Conservation (phyloP, 2,329 filamentous ascomycete genomes). For the Sclerotinia spermophila region DNA sequence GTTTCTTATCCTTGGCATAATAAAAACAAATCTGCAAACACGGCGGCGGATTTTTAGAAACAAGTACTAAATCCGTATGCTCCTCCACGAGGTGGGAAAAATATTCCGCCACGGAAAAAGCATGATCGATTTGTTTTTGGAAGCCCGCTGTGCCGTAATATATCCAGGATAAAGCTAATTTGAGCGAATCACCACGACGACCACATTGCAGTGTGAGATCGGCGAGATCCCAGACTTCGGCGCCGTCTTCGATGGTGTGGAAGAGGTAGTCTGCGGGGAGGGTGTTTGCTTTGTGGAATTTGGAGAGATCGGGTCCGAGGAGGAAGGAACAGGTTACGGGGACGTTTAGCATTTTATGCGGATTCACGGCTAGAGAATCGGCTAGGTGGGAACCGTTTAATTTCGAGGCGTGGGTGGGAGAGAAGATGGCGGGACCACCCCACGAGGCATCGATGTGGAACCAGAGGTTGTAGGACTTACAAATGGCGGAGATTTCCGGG, state of each 20-base stretch:
- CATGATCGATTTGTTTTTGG: conserved; percentile 63
- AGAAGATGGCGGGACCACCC: conserved; percentile 84
- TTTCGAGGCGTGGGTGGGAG: conserved; percentile 57
- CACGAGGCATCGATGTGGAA: conserved; percentile 90
- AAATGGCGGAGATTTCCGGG: conserved; percentile 63
- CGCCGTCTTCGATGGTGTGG: conserved; percentile 45
- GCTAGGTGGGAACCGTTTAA: conserved; percentile 70
- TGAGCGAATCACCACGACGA: conserved; percentile 77
- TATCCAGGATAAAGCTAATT: conserved; percentile 83
- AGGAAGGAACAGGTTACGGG: conserved; percentile 90
- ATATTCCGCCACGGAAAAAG: conserved; percentile 67
- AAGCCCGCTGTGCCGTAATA: conserved; percentile 83
- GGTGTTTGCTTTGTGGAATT: conserved; percentile 82
- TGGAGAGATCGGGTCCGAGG: conserved; percentile 68
- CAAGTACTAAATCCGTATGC: conserved; percentile 61
- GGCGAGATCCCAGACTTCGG: conserved; percentile 80
- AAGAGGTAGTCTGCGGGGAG: conserved; percentile 84
- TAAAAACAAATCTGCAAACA: conserved; percentile 97
- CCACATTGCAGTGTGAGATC: conserved; percentile 94
- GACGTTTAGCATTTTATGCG: conserved; percentile 95
- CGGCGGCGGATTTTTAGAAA: conserved; percentile 73
- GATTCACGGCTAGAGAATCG: conserved; percentile 81
- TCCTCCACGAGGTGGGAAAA: conserved; percentile 58
- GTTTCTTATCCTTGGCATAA: conserved; percentile 58
- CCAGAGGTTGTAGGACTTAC: conserved; percentile 73